A percentile compares a stretch with the other conserved stretches of the same genome.
Evolutionary conservation across 2,329 filamentous ascomycete species (phyloP).

Genomic region (Hirsutella minnesotensis): DNA sequence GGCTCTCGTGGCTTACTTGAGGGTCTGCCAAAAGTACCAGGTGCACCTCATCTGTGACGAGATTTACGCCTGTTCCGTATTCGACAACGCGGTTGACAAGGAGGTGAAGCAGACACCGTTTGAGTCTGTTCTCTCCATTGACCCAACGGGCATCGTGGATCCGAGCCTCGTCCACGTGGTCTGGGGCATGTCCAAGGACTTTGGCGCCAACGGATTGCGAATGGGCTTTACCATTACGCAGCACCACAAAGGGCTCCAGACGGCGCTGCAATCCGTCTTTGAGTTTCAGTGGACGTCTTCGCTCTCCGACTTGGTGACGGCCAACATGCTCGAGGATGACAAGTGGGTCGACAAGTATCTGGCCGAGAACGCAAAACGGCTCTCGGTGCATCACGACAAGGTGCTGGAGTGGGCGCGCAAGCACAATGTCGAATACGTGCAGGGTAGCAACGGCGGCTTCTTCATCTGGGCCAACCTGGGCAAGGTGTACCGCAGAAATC

Average conservation of each 20-base stretch:
- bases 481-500: constrained; percentile 12
- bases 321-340: constrained; percentile 30
- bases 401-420: not conserved
- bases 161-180: constrained; percentile 37
- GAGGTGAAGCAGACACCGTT: constrained; percentile 22
- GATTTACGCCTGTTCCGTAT: constrained; percentile 40
- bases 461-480: constrained; percentile 42
- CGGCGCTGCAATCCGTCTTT: constrained; percentile 21
- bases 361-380: constrained; percentile 24
- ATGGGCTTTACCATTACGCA: constrained; percentile 39
- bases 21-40: constrained; percentile 31
- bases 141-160: constrained; percentile 31
- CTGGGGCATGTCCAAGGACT: constrained; percentile 37
- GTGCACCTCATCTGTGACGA: constrained; percentile 41
- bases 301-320: constrained; percentile 26
- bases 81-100: constrained; percentile 23
- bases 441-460: constrained; percentile 38
- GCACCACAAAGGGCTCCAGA: constrained; percentile 25
- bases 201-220: constrained; percentile 43
- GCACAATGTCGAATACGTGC: constrained; percentile 28
- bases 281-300: constrained; percentile 33
- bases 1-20: constrained; percentile 28
- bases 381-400: constrained; percentile 23
- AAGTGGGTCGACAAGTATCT: constrained; percentile 32
- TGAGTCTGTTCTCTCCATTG: constrained; percentile 32